Percentiles rank a stretch among this genome's conserved stretches.
Conservation (phyloP, 1,139 yeast genomes). For the Blastobotrys elegans region DNA sequence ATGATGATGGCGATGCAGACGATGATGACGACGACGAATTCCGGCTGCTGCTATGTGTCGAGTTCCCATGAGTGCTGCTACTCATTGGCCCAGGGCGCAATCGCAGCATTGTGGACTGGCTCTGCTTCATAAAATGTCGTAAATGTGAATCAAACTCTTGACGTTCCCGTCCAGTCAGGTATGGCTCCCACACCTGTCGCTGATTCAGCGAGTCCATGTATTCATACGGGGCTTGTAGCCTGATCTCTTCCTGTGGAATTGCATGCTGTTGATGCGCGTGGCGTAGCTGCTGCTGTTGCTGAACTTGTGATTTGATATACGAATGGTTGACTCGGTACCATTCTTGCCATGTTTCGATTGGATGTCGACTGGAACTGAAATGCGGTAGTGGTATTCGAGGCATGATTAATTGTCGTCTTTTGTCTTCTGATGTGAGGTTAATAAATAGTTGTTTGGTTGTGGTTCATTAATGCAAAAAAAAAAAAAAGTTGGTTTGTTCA, state of each 20-base stretch:
- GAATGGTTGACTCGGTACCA: constrained; percentile 29
- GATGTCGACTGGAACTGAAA: constrained; percentile 30
- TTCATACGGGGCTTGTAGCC: constrained; percentile 30
- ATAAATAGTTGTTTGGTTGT: background rate
- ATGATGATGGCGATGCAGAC: constrained; percentile 1
- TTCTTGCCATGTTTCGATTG: constrained; percentile 34
- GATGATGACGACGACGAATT: constrained; percentile 1
- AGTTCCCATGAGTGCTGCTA: background rate
- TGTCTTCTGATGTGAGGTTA: background rate
- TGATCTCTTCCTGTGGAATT: constrained; percentile 18
- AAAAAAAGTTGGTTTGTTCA: background rate
- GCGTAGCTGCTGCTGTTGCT: constrained; percentile 4
- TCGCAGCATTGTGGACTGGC: constrained; percentile 27
- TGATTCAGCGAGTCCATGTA: constrained; percentile 33
- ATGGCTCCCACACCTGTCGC: constrained; percentile 33
- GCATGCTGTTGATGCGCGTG: constrained; percentile 1
- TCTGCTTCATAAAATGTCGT: constrained; percentile 29
- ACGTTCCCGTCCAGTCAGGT: constrained; percentile 31
- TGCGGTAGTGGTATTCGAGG: constrained; percentile 19
- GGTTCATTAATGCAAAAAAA: background rate
- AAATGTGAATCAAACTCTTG: constrained; percentile 31
- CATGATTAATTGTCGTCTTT: constrained; percentile 1
- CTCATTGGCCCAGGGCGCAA: constrained; percentile 28
- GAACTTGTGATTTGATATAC: constrained; percentile 16
- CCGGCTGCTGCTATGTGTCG: background rate